Evolutionary conservation across 2,329 filamentous ascomycete species (phyloP).

Genomic region (Colletotrichum navitas): DNA sequence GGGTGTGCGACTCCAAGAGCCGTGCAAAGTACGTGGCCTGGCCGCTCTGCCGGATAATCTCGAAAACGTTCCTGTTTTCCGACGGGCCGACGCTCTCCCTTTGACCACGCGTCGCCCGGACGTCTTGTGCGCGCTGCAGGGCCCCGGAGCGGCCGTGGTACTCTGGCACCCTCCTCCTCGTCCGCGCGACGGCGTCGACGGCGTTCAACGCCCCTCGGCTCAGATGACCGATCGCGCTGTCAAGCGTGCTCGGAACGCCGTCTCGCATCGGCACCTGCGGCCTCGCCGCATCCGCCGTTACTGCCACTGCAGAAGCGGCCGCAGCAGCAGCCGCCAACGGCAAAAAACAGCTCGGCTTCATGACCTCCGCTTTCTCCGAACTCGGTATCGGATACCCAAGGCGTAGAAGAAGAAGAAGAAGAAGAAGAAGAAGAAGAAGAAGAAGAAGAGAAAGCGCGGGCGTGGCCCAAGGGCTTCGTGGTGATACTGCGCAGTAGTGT

Average conservation of each 20-base stretch:
- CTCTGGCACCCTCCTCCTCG: too few species aligned
- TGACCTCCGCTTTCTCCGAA: neutral
- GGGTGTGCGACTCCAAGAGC: slow-evolving; percentile 11
- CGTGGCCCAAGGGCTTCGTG: slow-evolving; percentile 1
- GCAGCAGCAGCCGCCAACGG: slow-evolving; percentile 3
- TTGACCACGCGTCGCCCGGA: too few species aligned
- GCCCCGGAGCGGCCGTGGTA: too few species aligned
- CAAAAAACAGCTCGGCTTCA: slow-evolving; percentile 12
- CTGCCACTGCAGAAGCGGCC: too few species aligned
- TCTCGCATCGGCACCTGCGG: neutral
- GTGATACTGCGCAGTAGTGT: slow-evolving; percentile 13
- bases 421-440: too few species aligned
- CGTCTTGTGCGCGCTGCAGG: too few species aligned
- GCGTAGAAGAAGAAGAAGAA: neutral
- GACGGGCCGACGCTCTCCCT: too few species aligned
- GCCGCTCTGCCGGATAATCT: slow-evolving; percentile 5
- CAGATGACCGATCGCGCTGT: too few species aligned
- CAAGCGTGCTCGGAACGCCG: too few species aligned
- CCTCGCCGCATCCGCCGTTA: neutral
- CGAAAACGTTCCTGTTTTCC: neutral
- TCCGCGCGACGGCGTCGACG: too few species aligned
- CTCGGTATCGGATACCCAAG: neutral
- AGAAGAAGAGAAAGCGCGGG: neutral
- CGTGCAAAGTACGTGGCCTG: neutral
- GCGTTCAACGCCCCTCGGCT: too few species aligned